Evolutionary conservation across 2,329 filamentous ascomycete genomes (phyloP).

Genomic region (Magnaporthiopsis incrustans): DNA sequence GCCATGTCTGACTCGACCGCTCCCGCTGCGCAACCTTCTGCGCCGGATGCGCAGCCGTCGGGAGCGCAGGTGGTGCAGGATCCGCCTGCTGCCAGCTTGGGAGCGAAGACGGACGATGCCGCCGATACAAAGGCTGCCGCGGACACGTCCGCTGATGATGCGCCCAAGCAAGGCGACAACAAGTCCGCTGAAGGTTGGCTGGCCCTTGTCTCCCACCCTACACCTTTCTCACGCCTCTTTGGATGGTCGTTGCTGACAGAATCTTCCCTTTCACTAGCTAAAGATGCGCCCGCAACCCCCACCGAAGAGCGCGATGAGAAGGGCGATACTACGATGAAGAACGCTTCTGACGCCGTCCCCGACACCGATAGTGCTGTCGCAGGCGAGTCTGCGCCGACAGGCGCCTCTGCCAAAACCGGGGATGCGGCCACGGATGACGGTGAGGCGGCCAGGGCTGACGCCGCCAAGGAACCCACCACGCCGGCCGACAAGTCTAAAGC

Average conservation of each 20-base stretch:
- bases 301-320: constrained; percentile 23
- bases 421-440: constrained; percentile 21
- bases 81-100: constrained; percentile 11
- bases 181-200: constrained; percentile 12
- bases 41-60: neutral
- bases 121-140: neutral
- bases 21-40: neutral
- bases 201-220: too few species aligned
- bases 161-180: neutral
- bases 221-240: constrained; percentile 5
- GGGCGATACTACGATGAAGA: constrained; percentile 58
- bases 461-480: constrained; percentile 12
- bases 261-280: neutral
- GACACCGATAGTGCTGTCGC: constrained; percentile 10
- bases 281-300: constrained; percentile 17
- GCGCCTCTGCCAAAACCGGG: constrained; percentile 11
- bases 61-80: neutral
- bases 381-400: too few species aligned
- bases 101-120: constrained; percentile 10
- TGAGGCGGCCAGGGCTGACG: constrained; percentile 18
- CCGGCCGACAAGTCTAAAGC: constrained; percentile 36
- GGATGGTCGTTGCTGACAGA: constrained; percentile 2
- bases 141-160: neutral
- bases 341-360: constrained; percentile 47
- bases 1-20: constrained; percentile 1